Conservation (phyloP, 2,329 filamentous ascomycete species). For the Xylaria sp. region DNA sequence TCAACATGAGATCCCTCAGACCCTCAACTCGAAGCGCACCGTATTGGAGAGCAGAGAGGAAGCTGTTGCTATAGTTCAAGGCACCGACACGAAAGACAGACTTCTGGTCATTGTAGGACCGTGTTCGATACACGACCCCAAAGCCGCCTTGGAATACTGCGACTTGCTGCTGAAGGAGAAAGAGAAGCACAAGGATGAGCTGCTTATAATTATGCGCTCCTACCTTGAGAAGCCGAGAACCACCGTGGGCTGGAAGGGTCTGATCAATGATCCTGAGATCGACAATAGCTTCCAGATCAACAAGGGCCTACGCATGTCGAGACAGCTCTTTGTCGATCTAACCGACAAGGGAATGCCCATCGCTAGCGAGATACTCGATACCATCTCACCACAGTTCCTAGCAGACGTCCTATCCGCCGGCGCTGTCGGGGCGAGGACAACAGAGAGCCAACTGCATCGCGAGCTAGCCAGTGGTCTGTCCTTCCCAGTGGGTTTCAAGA, state of each 20-base stretch:
- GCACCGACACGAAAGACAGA: slow-evolving; percentile 68
- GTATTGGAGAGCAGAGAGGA: slow-evolving; percentile 71
- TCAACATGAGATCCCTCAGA: slow-evolving; percentile 86
- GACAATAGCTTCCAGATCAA: slow-evolving; percentile 99
- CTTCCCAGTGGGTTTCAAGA: slow-evolving; percentile 99
- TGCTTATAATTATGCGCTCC: slow-evolving; percentile 95
- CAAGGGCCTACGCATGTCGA: slow-evolving; percentile 87
- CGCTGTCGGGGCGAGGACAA: slow-evolving; percentile 94
- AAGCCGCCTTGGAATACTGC: slow-evolving; percentile 92
- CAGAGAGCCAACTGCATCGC: slow-evolving; percentile 93
- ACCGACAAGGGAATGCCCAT: slow-evolving; percentile 94
- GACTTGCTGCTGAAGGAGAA: slow-evolving; percentile 81
- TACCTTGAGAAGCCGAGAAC: slow-evolving; percentile 99
- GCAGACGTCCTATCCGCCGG: slow-evolving; percentile 92
- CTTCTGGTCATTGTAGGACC: slow-evolving; percentile 85
- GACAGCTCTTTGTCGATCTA: slow-evolving; percentile 92
- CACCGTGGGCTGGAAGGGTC: slow-evolving; percentile 97
- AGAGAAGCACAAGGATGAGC: slow-evolving; percentile 87
- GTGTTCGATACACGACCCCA: slow-evolving; percentile 96
- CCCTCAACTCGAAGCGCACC: slow-evolving; percentile 65
- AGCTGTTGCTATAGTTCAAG: slow-evolving; percentile 74
- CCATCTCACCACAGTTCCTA: slow-evolving; percentile 96
- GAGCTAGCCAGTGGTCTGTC: slow-evolving; percentile 93
- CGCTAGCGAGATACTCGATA: slow-evolving; percentile 97
- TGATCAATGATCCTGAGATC: slow-evolving; percentile 98